phyloP scores from a whole-genome alignment of 805 yeast genomes.

The Candida krabiensis region DNA sequence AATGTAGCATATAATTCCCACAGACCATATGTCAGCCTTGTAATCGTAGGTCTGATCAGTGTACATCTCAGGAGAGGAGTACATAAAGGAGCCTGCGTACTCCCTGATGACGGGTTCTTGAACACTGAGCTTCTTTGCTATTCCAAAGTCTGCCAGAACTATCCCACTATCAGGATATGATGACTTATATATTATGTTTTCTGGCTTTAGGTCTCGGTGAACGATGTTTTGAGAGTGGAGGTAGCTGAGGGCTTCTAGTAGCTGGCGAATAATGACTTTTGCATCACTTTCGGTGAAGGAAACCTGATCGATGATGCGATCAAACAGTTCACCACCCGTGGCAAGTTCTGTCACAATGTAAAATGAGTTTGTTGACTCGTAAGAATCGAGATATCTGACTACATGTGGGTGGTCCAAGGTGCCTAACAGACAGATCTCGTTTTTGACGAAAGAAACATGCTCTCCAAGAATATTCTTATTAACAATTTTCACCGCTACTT shows the following conservation, averaged over 20 bases:
- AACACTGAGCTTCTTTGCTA: conserved; percentile 61
- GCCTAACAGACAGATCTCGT: conserved; percentile 67
- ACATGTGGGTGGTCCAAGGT: conserved; percentile 74
- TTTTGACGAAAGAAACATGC: conserved; percentile 60
- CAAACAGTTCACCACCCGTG: conserved; percentile 90
- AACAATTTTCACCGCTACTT: conserved; percentile 84
- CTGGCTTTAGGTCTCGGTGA: conserved; percentile 73
- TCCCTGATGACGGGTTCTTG: conserved; percentile 14
- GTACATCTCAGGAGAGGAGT: conserved; percentile 91
- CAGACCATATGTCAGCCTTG: conserved; percentile 36
- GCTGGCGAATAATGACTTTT: conserved; percentile 62
- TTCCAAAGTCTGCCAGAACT: conserved; percentile 90
- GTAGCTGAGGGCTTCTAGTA: conserved; percentile 71
- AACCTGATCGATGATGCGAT: conserved; percentile 73
- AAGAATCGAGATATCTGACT: conserved; percentile 82
- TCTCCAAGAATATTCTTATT: conserved; percentile 77
- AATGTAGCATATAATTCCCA: conserved; percentile 20
- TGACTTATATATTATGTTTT: conserved; percentile 65
- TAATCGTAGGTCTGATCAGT: conserved; percentile 40
- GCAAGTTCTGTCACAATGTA: conserved; percentile 90
- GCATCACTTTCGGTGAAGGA: conserved; percentile 86
- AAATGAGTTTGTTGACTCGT: conserved; percentile 81
- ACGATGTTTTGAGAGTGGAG: conserved; percentile 71
- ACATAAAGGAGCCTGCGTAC: conserved; percentile 73
- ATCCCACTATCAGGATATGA: conserved; percentile 51